Evolutionary conservation across 345 rosid genomes (phyloP).

Genomic region (Trapa incisa): DNA sequence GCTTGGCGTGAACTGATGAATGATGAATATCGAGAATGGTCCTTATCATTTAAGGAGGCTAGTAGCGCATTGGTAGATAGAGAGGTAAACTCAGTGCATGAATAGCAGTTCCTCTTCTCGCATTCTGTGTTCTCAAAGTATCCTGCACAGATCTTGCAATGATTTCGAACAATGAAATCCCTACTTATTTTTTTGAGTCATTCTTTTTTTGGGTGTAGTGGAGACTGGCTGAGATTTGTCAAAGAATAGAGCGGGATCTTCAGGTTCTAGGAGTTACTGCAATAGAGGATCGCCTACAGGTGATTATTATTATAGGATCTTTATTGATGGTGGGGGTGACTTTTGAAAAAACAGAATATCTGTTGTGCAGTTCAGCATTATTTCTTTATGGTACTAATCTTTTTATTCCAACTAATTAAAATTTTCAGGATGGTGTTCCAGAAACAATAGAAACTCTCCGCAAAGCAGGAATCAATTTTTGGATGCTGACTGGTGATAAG

Average conservation of each 20-base stretch:
- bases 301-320: slow-evolving; percentile 15
- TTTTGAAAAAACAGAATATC: not conserved
- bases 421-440: slow-evolving; percentile 86
- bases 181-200: slow-evolving; percentile 16
- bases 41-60: slow-evolving; percentile 83
- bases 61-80: slow-evolving; percentile 84
- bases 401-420: not conserved
- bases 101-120: not conserved
- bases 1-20: slow-evolving; percentile 87
- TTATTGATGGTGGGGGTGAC: not conserved
- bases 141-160: slow-evolving; percentile 1
- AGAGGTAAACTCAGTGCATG: slow-evolving; percentile 52
- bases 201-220: slow-evolving; percentile 45
- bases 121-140: not conserved
- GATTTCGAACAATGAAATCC: not conserved
- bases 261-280: slow-evolving; percentile 92
- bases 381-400: not conserved
- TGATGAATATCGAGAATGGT: slow-evolving; percentile 82
- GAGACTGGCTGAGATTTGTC: slow-evolving; percentile 96
- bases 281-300: slow-evolving; percentile 93
- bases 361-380: not conserved
- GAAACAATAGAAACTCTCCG: slow-evolving; percentile 87
- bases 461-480: slow-evolving; percentile 93
- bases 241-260: slow-evolving; percentile 71
- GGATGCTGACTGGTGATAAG: slow-evolving; percentile 99